Evolutionary conservation across 352 stramenopile species (phyloP).

Genomic region (Phytophthora meadii): DNA sequence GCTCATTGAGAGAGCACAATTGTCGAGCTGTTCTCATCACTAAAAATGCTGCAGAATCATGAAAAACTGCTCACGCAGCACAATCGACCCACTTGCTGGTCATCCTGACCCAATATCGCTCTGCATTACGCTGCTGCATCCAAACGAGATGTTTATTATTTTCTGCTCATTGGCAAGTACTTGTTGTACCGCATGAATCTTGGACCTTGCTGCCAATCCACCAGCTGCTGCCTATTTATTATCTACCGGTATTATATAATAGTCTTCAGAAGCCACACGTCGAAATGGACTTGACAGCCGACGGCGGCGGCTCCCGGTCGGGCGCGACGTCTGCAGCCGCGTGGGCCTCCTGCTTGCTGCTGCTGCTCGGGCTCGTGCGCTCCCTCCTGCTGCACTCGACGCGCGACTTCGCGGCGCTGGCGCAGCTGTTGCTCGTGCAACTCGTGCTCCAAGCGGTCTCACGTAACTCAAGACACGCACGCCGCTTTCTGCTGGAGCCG

Average conservation of each 20-base stretch:
- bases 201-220: neutral
- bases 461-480: constrained; percentile 11
- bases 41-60: no score
- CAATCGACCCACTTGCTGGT: no score
- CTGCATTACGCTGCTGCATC: neutral
- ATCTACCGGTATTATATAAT: neutral
- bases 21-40: no score
- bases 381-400: constrained; percentile 27
- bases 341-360: constrained; percentile 12
- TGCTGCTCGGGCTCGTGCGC: constrained; percentile 27
- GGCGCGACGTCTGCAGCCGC: constrained; percentile 1
- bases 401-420: constrained; percentile 42
- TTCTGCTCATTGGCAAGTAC: neutral
- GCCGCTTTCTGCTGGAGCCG: constrained; percentile 2
- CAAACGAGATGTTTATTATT: neutral
- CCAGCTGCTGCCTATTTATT: neutral
- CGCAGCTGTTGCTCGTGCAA: constrained; percentile 40
- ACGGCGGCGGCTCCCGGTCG: constrained; percentile 6
- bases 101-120: no score
- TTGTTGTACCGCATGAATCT: neutral
- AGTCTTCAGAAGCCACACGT: constrained; percentile 4
- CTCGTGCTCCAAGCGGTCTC: constrained; percentile 26
- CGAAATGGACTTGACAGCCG: constrained; percentile 32
- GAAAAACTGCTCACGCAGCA: no score
- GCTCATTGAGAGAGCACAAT: no score